Base-by-base conservation (phyloP, 805 yeast genomes). In the Nakazawaea pomicola region DNA sequence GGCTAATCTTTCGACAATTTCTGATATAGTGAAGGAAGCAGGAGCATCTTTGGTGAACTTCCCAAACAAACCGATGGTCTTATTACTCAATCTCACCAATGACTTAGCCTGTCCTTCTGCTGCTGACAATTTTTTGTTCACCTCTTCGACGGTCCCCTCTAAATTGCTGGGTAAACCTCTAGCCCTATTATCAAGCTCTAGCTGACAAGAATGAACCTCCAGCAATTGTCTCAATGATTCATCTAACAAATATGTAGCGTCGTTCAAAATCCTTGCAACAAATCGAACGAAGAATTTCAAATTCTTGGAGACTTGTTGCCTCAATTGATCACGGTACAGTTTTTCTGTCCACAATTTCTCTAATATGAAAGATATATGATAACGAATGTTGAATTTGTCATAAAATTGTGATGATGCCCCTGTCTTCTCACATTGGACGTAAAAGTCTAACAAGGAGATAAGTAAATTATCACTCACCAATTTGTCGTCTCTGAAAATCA, bases 361-460 rank as follows among this genome's bases (percentile, higher is more conserved):
- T 52, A 93, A 64, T 25, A 93, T 83, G 35, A 76, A 76, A 0
- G 96, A 83, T 21, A 93, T 86, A 56, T 87, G 83, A 61, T 80
- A 91, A 58, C 99, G 75, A 33, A 87, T 77, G 59, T 88, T 90
- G 65, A 93, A 93, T 62, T 93, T 93, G 60, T 93, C 99, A 60
- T 91, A 91, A 57, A 91, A 93, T 61, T 93, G 98, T 0, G 95
- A 80, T 6, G 91, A 81, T 2, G 96, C 83, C 8, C 99, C 99
- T 0, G 99, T 93, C 54, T 86, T 89, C 59, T 93, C 99, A 38
- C 91, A 90, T 71, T 86, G 87, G 27, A 93, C 95, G 59, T 91
- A 93, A 47, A 89, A 84, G 52, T 88, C 95, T 61, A 93, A 72
- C 43, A 93, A 69, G 1, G 96, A 84, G 53, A 86, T 89, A 43